phyloP scores from a whole-genome alignment of 257 asterid species.

The Cordia subcordata region DNA sequence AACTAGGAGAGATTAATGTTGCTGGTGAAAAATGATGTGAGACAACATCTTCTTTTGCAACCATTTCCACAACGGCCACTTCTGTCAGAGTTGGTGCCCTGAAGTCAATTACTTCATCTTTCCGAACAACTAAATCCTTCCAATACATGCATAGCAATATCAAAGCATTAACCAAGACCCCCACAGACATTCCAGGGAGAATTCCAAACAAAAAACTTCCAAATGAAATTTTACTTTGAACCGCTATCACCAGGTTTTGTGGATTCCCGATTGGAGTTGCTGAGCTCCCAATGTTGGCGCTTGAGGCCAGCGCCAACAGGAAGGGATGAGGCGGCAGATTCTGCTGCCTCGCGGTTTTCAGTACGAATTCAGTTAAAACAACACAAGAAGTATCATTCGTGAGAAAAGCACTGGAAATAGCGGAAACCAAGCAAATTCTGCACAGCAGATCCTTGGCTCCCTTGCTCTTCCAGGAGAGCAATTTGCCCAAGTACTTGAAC shows the following conservation, averaged over 20 bases:
- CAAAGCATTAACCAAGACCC: slow-evolving; percentile 48
- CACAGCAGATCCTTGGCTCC: slow-evolving; percentile 84
- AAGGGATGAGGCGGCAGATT: slow-evolving; percentile 91
- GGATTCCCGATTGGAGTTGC: slow-evolving; percentile 96
- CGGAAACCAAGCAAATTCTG: slow-evolving; percentile 70
- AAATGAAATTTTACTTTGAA: slow-evolving; percentile 54
- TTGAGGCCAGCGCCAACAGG: slow-evolving; percentile 77
- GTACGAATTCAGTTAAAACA: slow-evolving; percentile 74
- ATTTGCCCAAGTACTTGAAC: slow-evolving; percentile 73
- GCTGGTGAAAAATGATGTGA: slow-evolving; percentile 80
- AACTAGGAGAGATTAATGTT: slow-evolving; percentile 60
- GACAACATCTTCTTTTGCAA: slow-evolving; percentile 45
- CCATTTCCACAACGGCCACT: slow-evolving; percentile 32
- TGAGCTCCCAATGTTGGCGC: slow-evolving; percentile 85
- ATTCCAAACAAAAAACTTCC: slow-evolving; percentile 58
- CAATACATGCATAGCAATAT: slow-evolving; percentile 69
- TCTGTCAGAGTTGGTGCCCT: no score
- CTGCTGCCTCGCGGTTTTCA: slow-evolving; percentile 74
- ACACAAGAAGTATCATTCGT: slow-evolving; percentile 90
- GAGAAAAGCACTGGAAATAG: slow-evolving; percentile 81
- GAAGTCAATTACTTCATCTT: no score
- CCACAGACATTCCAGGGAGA: slow-evolving; percentile 73
- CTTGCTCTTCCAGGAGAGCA: slow-evolving; percentile 62
- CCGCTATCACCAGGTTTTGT: slow-evolving; percentile 82
- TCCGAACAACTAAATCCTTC: slow-evolving; percentile 59